Conservation (phyloP, 2,329 filamentous ascomycete genomes). For the Cladosporium cucumerinum region DNA sequence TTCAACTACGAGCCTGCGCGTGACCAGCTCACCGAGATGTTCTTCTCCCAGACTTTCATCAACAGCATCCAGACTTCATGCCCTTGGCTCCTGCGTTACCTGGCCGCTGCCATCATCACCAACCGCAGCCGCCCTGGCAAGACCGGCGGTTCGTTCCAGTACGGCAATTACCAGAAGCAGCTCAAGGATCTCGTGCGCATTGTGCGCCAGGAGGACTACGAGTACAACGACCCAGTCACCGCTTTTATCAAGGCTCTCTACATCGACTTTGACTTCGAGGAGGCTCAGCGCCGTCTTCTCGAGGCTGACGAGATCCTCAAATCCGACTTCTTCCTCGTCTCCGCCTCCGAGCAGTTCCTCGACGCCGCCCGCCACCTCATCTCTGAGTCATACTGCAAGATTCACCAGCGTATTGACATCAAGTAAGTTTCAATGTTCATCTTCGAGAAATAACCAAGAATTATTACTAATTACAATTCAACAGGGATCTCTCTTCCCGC, state of each 20-base stretch:
- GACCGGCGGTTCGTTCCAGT: constrained; percentile 85
- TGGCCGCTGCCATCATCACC: constrained; percentile 91
- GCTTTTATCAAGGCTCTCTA: constrained; percentile 96
- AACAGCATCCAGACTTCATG: constrained; percentile 98
- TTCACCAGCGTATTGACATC: constrained; percentile 97
- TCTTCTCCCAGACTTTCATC: constrained; percentile 97
- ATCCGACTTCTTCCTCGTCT: constrained; percentile 91
- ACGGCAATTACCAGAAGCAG: constrained; percentile 97
- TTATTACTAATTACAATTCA: constrained; percentile 22
- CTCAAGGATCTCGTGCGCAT: constrained; percentile 95
- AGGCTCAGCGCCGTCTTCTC: constrained; percentile 82
- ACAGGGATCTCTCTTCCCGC: constrained; percentile 79
- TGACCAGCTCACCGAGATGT: constrained; percentile 88
- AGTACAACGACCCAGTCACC: constrained; percentile 93
- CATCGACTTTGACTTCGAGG: constrained; percentile 95
- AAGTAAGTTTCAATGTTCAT: constrained; percentile 53
- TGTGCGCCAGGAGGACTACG: constrained; percentile 94
- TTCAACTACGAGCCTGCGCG: constrained; percentile 95
- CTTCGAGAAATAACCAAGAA: not conserved
- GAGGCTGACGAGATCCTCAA: constrained; percentile 89
- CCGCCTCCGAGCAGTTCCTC: constrained; percentile 81
- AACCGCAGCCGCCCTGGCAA: constrained; percentile 74
- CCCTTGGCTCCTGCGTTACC: constrained; percentile 93
- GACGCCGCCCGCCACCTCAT: constrained; percentile 94
- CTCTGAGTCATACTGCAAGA: constrained; percentile 99